Evolutionary conservation across 768 basidiomycete species (phyloP).

Genomic region (Exidia glandulosa): DNA sequence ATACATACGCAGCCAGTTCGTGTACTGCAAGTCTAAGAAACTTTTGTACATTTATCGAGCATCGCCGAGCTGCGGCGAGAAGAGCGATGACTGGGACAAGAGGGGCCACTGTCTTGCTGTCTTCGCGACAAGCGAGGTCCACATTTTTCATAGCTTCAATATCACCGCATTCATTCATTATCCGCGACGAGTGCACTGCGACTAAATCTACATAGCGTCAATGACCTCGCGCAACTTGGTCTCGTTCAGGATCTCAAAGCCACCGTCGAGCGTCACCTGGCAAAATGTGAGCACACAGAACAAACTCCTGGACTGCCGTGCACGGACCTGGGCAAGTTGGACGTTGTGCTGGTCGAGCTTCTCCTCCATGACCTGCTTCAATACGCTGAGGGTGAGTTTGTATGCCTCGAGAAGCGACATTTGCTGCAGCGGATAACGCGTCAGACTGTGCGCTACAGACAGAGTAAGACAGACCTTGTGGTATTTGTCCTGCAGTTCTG

Average conservation of each 20-base stretch:
- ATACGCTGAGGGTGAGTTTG: conserved; percentile 68
- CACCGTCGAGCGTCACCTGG: conserved; percentile 69
- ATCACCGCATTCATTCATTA: neutral
- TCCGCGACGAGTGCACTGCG: no score
- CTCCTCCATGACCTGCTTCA: conserved; percentile 99
- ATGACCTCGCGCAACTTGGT: conserved; percentile 71
- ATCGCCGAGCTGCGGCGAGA: no score
- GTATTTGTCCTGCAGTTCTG: conserved; percentile 94
- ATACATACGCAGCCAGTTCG: no score
- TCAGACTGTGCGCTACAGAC: neutral
- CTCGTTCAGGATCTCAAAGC: conserved; percentile 88
- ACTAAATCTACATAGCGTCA: conserved; percentile 45
- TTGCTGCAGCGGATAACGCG: conserved; percentile 41
- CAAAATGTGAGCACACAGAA: neutral
- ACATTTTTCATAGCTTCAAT: no score
- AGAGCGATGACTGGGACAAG: no score
- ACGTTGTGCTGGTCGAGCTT: conserved; percentile 98
- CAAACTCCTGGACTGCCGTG: neutral
- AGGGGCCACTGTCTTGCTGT: no score
- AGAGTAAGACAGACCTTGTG: conserved; percentile 52
- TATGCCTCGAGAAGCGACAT: conserved; percentile 89
- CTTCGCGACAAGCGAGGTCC: no score
- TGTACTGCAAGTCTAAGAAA: no score
- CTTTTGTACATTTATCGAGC: no score
- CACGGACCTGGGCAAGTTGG: conserved; percentile 79